Percentiles rank a stretch among this genome's conserved stretches.
Conservation (phyloP, 192 early-diverging fungal genomes). For the Endogone sp. region DNA sequence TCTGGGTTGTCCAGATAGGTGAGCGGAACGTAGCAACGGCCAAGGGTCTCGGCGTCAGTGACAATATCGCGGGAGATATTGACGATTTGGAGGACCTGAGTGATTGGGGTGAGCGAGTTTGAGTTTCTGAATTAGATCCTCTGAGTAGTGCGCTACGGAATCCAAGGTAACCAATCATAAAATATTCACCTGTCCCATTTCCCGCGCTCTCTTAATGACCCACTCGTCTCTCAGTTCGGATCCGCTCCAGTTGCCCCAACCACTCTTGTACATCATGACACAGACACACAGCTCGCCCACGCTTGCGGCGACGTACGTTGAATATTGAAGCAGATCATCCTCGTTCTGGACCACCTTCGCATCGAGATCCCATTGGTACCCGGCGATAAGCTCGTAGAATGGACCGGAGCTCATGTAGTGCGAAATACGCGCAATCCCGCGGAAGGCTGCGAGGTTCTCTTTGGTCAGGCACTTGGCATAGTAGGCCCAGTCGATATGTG, state of each 20-base stretch:
- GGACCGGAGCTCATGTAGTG: slow-evolving; percentile 16
- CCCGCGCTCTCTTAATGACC: slow-evolving; percentile 21
- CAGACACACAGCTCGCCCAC: slow-evolving; percentile 36
- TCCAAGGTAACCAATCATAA: background rate
- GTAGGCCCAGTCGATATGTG: slow-evolving; percentile 20
- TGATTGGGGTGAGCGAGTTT: background rate
- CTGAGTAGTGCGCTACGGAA: no score
- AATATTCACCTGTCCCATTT: slow-evolving; percentile 29
- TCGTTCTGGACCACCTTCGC: slow-evolving; percentile 10
- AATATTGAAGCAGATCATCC: slow-evolving; percentile 21
- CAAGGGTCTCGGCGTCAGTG: slow-evolving; percentile 33
- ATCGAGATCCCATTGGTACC: slow-evolving; percentile 30
- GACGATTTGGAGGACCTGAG: slow-evolving; percentile 34
- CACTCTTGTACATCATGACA: slow-evolving; percentile 25
- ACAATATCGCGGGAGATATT: slow-evolving; percentile 54
- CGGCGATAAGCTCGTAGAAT: slow-evolving; percentile 25
- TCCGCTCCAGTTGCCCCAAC: slow-evolving; percentile 16
- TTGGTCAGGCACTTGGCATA: slow-evolving; percentile 10
- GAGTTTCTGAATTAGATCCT: no score
- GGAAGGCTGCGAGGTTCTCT: slow-evolving; percentile 13
- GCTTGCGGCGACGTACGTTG: slow-evolving; percentile 30
- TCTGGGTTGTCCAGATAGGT: slow-evolving; percentile 18
- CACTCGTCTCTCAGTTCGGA: slow-evolving; percentile 11
- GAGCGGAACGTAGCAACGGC: slow-evolving; percentile 39
- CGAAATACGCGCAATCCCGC: slow-evolving; percentile 17